These are phyloP conservation scores for Amanita fuliginea DNA, from an alignment of 768 basidiomycete genomes.

Conservation along the genomic window DNA sequence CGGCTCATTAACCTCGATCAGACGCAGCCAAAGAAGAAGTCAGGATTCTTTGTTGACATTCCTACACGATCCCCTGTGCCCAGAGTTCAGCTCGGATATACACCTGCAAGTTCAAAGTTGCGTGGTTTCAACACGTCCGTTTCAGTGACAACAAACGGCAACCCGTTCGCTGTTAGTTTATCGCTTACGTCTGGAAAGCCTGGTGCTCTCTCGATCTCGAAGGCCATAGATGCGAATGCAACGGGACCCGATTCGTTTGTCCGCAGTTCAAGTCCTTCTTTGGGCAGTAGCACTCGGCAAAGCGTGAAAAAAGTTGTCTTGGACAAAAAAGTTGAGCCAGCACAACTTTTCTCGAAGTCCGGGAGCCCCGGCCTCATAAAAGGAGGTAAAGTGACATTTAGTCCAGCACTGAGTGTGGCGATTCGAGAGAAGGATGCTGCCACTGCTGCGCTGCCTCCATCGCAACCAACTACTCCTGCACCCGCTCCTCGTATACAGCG, in stretches of 20 bases:
- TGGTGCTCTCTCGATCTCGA: conserved; percentile 38
- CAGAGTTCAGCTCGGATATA: conserved; percentile 53
- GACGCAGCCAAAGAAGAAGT: conserved; percentile 60
- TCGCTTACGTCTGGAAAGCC: conserved; percentile 47
- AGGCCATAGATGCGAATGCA: conserved; percentile 44
- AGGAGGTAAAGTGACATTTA: conserved; percentile 57
- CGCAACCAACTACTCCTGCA: conserved; percentile 23
- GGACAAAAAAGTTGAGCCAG: conserved; percentile 72
- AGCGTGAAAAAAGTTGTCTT: conserved; percentile 92
- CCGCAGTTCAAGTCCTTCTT: conserved; percentile 46
- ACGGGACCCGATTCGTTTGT: conserved; percentile 18
- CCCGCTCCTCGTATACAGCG: conserved; percentile 25
- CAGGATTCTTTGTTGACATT: conserved; percentile 66
- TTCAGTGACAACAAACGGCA: conserved; percentile 24
- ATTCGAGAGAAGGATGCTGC: conserved; percentile 63
- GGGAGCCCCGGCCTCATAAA: conserved; percentile 31
- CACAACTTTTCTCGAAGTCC: conserved; percentile 52
- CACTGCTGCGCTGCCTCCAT: conserved; percentile 18
- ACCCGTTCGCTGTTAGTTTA: conserved; percentile 25
- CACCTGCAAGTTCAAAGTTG: conserved; percentile 55
- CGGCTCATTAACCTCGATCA: conserved; percentile 51
- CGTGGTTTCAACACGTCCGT: conserved; percentile 56
- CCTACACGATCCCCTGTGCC: conserved; percentile 65
- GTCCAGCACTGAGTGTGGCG: conserved; percentile 63
- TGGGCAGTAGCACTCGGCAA: conserved; percentile 60